These are phyloP conservation scores for Massarina eburnea DNA, from an alignment of 2,329 filamentous ascomycete genomes.

Conservation along the genomic window DNA sequence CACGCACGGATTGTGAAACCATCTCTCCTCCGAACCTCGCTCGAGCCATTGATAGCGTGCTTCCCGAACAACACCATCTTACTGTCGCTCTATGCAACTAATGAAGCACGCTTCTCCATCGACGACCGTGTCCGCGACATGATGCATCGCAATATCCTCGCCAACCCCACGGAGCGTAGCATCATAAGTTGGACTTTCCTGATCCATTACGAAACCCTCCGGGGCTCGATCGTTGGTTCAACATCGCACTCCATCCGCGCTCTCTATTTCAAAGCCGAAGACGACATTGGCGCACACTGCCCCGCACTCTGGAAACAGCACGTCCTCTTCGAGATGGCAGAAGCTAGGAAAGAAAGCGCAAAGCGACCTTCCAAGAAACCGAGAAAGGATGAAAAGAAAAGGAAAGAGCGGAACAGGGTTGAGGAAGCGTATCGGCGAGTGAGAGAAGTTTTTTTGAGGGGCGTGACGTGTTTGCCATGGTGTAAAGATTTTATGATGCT, in stretches of 20 bases:
- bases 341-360: conserved; percentile 15
- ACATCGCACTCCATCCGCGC: conserved; percentile 58
- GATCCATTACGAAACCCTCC: conserved; percentile 57
- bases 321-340: conserved; percentile 33
- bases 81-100: conserved; percentile 70
- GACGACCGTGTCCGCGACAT: conserved; percentile 75
- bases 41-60: conserved; percentile 60
- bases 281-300: conserved; percentile 31
- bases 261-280: conserved; percentile 57
- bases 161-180: conserved; percentile 31
- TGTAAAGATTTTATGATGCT: conserved; percentile 61
- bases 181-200: conserved; percentile 58
- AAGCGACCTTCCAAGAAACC: conserved; percentile 11
- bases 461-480: conserved; percentile 63
- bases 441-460: conserved; percentile 58
- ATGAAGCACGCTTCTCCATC: conserved; percentile 70
- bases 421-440: conserved; percentile 44
- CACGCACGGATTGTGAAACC: conserved; percentile 68
- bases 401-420: conserved; percentile 16
- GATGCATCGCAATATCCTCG: conserved; percentile 49
- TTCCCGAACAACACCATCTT: conserved; percentile 81
- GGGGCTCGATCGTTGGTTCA: conserved; percentile 42
- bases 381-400: conserved; percentile 21
- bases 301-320: conserved; percentile 34
- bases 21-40: conserved; percentile 61